Conservation (phyloP, 345 rosid genomes). For the Angophora floribunda region DNA sequence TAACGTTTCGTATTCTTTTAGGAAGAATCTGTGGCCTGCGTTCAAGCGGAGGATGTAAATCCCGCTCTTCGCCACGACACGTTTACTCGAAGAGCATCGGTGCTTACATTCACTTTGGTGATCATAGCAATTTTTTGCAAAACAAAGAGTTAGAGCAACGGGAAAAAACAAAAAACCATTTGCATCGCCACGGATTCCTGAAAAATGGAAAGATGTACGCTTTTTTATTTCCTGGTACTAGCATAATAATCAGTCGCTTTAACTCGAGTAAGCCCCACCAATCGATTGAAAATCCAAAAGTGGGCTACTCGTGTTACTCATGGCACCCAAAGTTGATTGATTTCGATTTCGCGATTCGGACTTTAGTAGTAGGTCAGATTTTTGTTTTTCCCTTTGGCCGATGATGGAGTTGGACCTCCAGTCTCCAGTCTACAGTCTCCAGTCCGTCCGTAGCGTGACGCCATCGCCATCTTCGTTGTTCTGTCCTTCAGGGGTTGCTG, state of each 20-base stretch:
- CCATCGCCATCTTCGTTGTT: background rate
- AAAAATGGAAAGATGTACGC: background rate
- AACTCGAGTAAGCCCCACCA: background rate
- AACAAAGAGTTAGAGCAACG: background rate
- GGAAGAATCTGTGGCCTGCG: background rate
- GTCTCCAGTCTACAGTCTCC: no score
- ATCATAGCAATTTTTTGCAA: background rate
- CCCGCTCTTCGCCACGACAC: background rate
- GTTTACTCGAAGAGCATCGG: background rate
- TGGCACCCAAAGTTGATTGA: background rate
- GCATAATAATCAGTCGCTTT: background rate
- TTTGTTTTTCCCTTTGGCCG: no score
- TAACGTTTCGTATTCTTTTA: background rate
- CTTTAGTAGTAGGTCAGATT: no score
- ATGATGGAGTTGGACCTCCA: no score
- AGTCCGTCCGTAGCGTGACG: background rate
- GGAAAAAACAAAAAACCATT: no score
- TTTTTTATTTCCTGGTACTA: background rate
- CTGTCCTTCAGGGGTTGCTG: background rate
- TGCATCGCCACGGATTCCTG: background rate
- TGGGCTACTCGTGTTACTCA: no score
- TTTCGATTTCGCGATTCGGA: background rate
- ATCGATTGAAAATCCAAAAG: background rate
- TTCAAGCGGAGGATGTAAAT: background rate
- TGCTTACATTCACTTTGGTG: no score